These are phyloP conservation scores for Colletotrichum sojae DNA, from an alignment of 2,329 filamentous ascomycete species.

Conservation along the genomic window DNA sequence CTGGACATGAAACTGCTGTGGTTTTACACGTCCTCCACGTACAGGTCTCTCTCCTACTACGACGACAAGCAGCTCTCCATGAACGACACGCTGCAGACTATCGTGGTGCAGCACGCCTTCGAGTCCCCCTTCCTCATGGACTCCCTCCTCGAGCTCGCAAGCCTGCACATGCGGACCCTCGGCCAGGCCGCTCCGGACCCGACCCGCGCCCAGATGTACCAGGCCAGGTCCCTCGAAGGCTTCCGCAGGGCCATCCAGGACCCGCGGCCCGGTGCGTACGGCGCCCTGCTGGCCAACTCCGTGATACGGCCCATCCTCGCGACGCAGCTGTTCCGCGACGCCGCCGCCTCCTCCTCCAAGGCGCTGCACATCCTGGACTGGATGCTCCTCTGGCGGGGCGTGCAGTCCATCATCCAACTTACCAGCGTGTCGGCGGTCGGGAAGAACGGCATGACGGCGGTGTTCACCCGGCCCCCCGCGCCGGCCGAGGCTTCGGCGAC, in stretches of 20 bases:
- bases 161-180: conserved; percentile 62
- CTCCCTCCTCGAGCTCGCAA: conserved; percentile 64
- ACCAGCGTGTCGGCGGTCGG: conserved; percentile 48
- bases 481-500: conserved; percentile 57
- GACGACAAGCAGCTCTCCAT: conserved; percentile 50
- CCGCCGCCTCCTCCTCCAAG: conserved; percentile 47
- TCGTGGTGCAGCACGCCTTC: conserved; percentile 66
- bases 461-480: conserved; percentile 65
- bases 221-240: conserved; percentile 61
- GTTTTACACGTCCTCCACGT: conserved; percentile 65
- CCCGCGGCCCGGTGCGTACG: conserved; percentile 59
- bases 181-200: conserved; percentile 53
- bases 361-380: conserved; percentile 67
- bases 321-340: conserved; percentile 64
- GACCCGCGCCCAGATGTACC: conserved; percentile 58
- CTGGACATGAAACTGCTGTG: conserved; percentile 68
- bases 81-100: conserved; percentile 60
- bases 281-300: conserved; percentile 65
- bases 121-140: conserved; percentile 67
- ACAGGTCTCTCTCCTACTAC: conserved; percentile 60
- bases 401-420: conserved; percentile 61
- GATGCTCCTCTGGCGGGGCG: conserved; percentile 69
- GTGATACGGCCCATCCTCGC: conserved; percentile 66
- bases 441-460: conserved; percentile 58
- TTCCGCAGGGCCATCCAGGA: conserved; percentile 65